Evolutionary conservation across 495 filamentous ascomycete species (phyloP).

Genomic region (Achaetomiella virescens): DNA sequence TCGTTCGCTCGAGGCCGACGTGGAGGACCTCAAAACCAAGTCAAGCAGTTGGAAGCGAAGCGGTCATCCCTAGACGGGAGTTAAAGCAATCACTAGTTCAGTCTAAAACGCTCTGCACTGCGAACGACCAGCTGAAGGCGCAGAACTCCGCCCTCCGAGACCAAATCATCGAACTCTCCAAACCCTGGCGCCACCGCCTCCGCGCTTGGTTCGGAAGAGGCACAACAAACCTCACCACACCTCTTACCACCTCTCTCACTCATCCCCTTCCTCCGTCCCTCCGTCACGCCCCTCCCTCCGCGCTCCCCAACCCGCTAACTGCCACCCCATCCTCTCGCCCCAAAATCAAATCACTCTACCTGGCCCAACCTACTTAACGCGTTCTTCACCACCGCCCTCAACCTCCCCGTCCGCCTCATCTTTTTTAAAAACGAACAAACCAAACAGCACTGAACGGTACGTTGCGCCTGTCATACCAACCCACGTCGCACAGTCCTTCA

Average conservation of each 20-base stretch:
- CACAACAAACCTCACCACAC: no score
- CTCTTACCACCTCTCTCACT: no score
- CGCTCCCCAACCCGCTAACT: not conserved
- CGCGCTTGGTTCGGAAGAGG: not conserved
- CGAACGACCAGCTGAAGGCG: no score
- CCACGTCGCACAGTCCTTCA: conserved; percentile 37
- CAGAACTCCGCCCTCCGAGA: no score
- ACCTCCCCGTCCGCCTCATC: conserved; percentile 29
- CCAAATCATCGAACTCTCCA: not conserved
- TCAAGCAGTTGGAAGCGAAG: no score
- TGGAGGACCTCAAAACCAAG: no score
- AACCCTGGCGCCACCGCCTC: not conserved
- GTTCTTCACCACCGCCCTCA: conserved; percentile 34
- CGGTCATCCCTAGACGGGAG: not conserved
- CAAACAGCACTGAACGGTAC: conserved; percentile 34
- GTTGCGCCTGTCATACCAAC: conserved; percentile 30
- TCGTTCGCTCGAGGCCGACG: no score
- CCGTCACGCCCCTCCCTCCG: not conserved
- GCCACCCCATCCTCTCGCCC: no score
- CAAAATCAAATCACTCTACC: conserved; percentile 22
- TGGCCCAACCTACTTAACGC: conserved; percentile 32
- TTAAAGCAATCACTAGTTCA: no score
- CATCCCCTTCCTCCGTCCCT: no score
- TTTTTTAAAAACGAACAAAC: conserved; percentile 44
- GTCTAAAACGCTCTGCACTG: no score